phyloP scores from a whole-genome alignment of 2,329 filamentous ascomycete genomes.

The Fusarium floridanum region DNA sequence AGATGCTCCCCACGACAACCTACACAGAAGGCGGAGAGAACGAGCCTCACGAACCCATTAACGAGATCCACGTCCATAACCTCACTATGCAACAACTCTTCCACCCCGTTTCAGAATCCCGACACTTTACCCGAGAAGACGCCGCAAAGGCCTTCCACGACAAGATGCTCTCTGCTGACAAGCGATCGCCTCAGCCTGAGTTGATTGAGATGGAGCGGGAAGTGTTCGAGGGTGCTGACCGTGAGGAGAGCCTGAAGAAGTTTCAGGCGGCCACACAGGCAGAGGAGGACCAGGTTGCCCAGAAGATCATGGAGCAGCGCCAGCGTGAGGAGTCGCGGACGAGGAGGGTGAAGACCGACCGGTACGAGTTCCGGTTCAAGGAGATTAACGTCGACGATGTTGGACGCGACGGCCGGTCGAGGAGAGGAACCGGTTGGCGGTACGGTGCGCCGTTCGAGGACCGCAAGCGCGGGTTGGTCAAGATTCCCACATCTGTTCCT shows the following conservation, averaged over 20 bases:
- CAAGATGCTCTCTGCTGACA: constrained; percentile 70
- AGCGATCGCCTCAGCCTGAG: constrained; percentile 72
- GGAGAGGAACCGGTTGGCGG: constrained; percentile 68
- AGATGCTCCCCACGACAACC: constrained; percentile 82
- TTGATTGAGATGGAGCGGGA: constrained; percentile 69
- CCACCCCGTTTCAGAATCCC: constrained; percentile 72
- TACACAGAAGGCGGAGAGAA: constrained; percentile 65
- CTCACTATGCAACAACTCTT: constrained; percentile 75
- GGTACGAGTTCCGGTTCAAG: constrained; percentile 74
- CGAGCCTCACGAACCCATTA: constrained; percentile 69
- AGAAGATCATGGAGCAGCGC: constrained; percentile 48
- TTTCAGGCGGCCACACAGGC: constrained; percentile 60
- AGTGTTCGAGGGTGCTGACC: constrained; percentile 53
- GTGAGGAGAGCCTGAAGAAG: constrained; percentile 53
- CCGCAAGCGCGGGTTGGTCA: constrained; percentile 72
- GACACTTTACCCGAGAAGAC: constrained; percentile 73
- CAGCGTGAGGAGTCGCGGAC: constrained; percentile 56
- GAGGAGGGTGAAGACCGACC: constrained; percentile 61
- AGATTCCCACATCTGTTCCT: constrained; percentile 75
- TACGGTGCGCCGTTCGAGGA: constrained; percentile 75
- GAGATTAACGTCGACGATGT: constrained; percentile 69
- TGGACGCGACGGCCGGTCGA: constrained; percentile 65
- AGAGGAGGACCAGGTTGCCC: constrained; percentile 57
- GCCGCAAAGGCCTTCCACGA: constrained; percentile 75
- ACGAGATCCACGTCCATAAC: constrained; percentile 73